Percentiles rank a stretch among this genome's conserved stretches.
phyloP scores from a whole-genome alignment of 495 filamentous ascomycete genomes.

The Penicillium robsamsonii region DNA sequence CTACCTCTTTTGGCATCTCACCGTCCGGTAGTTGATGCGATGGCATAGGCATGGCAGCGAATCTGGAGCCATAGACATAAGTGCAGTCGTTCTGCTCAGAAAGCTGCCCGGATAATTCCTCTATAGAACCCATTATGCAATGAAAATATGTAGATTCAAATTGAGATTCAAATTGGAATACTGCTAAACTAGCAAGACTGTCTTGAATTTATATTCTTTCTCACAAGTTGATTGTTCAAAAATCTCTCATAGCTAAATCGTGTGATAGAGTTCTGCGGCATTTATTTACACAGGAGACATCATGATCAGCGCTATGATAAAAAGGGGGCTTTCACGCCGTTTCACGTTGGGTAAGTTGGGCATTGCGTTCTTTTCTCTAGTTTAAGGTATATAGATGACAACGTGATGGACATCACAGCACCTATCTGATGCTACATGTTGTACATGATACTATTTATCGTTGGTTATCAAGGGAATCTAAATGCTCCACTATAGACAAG shows the following conservation, averaged over 20 bases:
- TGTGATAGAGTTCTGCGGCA: constrained; percentile 2
- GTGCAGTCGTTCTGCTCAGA: neutral
- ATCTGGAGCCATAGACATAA: constrained; percentile 20
- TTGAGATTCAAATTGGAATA: neutral
- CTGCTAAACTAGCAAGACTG: neutral
- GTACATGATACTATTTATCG: neutral
- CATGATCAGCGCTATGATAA: constrained; percentile 3
- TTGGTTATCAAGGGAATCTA: neutral
- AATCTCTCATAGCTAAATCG: constrained; percentile 7
- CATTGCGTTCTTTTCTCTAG: neutral
- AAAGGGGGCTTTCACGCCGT: neutral
- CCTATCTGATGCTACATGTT: neutral
- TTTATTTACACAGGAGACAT: constrained; percentile 9
- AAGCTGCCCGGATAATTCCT: neutral
- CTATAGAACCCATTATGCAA: constrained; percentile 6
- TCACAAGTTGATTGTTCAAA: neutral
- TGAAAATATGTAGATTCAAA: neutral
- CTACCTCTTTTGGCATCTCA: constrained; percentile 20
- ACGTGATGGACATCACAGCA: constrained; percentile 1
- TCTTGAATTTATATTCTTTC: constrained; percentile 2
- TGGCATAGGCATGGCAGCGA: constrained; percentile 16
- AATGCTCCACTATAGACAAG: neutral
- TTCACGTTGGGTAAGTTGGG: neutral
- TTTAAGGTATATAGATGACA: neutral
- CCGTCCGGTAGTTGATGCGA: constrained; percentile 10